A percentile compares a stretch with the other conserved stretches of the same genome.
These are phyloP conservation scores for Agrocybe praecox DNA, from an alignment of 768 basidiomycete species.

Conservation along the genomic window DNA sequence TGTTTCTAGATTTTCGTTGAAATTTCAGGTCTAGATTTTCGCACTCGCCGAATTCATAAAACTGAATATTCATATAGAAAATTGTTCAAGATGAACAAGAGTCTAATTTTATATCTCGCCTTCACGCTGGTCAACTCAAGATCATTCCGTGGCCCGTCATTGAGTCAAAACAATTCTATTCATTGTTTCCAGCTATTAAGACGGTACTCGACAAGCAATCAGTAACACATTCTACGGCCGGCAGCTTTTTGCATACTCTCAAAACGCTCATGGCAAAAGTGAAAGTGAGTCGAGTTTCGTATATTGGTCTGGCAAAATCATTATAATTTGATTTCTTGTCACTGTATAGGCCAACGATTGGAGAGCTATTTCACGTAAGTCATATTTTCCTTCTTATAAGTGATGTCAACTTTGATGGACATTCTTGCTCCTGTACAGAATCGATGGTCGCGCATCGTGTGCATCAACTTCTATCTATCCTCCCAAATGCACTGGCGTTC, in stretches of 20 bases:
- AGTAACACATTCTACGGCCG: no score
- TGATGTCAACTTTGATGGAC: conserved; percentile 26
- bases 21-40: no score
- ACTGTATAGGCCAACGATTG: no score
- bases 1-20: no score
- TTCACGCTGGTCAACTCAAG: conserved; percentile 55
- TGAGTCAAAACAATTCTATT: conserved; percentile 62
- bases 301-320: no score
- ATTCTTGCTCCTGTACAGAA: conserved; percentile 29
- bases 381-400: no score
- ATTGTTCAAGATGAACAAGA: conserved; percentile 67
- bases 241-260: no score
- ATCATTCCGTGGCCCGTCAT: conserved; percentile 74
- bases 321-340: no score
- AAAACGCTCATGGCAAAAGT: no score
- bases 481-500: conserved; percentile 49
- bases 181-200: conserved; percentile 50
- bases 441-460: conserved; percentile 51
- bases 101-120: conserved; percentile 61
- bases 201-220: conserved; percentile 38
- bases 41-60: no score
- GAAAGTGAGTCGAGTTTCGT: no score
- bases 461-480: conserved; percentile 39
- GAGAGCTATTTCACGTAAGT: no score
- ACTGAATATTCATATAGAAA: conserved; percentile 29